A percentile compares a stretch with the other conserved stretches of the same genome.
phyloP scores from a whole-genome alignment of 2,329 filamentous ascomycete species.

The Diplodia corticola region DNA sequence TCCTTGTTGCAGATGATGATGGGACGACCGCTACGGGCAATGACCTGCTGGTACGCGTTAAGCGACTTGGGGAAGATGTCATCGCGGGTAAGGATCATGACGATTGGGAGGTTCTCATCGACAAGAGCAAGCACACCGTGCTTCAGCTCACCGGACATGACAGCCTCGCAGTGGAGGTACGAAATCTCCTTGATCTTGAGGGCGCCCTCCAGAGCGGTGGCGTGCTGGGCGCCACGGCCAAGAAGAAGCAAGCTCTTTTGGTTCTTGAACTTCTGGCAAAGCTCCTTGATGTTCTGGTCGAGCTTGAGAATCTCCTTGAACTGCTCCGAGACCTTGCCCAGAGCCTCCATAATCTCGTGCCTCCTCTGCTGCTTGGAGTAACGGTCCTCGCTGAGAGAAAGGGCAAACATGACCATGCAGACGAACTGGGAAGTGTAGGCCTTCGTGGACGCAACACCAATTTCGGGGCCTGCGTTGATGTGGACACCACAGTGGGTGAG shows the following conservation, averaged over 20 bases:
- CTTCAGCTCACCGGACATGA: constrained; percentile 99
- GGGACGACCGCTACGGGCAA: constrained; percentile 90
- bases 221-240: constrained; percentile 93
- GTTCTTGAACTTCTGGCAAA: constrained; percentile 93
- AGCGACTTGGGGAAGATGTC: constrained; percentile 98
- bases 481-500: constrained; percentile 99
- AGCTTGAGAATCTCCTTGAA: constrained; percentile 90
- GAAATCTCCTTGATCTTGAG: constrained; percentile 99
- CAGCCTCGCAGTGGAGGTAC: constrained; percentile 98
- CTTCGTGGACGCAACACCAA: constrained; percentile 98
- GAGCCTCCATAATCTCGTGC: constrained; percentile 93
- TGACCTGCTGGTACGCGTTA: constrained; percentile 99
- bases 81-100: constrained; percentile 98
- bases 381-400: constrained; percentile 94
- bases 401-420: constrained; percentile 99
- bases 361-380: constrained; percentile 90
- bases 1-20: constrained; percentile 96
- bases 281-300: constrained; percentile 89
- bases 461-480: constrained; percentile 98
- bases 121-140: constrained; percentile 96
- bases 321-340: constrained; percentile 82
- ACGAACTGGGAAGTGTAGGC: constrained; percentile 99
- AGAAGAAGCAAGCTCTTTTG: constrained; percentile 95
- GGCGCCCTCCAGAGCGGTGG: constrained; percentile 93
- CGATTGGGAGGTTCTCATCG: constrained; percentile 97